phyloP scores from a whole-genome alignment of 352 stramenopile species.

The Phytophthora brassicae region DNA sequence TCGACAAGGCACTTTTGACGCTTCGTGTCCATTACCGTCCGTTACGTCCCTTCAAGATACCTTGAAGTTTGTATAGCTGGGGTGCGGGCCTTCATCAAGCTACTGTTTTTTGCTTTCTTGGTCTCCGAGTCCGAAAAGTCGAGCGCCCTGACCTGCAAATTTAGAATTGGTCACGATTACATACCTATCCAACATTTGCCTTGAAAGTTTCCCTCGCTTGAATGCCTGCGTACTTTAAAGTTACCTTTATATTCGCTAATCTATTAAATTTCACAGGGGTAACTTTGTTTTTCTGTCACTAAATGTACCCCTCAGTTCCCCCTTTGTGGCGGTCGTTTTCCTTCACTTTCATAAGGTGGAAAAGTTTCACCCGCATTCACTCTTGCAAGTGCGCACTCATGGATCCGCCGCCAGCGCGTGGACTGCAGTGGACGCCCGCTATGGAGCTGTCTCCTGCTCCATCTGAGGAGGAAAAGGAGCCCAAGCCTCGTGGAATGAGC shows the following conservation, averaged over 20 bases:
- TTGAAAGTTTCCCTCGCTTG: not conserved
- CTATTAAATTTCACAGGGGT: not conserved
- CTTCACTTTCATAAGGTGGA: not conserved
- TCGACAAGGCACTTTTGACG: too few relatives aligned
- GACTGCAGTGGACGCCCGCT: constrained; percentile 11
- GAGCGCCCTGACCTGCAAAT: too few relatives aligned
- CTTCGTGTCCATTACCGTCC: too few relatives aligned
- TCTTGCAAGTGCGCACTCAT: not conserved
- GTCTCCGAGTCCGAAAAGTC: too few relatives aligned
- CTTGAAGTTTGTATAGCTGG: too few relatives aligned
- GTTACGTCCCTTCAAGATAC: too few relatives aligned
- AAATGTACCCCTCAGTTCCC: not conserved
- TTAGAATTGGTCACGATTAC: too few relatives aligned
- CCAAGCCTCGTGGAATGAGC: constrained; percentile 5
- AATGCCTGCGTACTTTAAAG: not conserved
- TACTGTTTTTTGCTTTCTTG: too few relatives aligned
- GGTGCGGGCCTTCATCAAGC: too few relatives aligned
- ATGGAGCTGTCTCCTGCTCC: constrained; percentile 13
- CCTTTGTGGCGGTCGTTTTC: not conserved
- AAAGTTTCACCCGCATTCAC: not conserved
- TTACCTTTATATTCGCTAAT: not conserved
- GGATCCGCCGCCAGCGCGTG: not conserved
- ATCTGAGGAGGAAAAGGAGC: constrained; percentile 10
- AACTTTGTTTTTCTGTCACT: not conserved
- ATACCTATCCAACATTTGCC: not conserved